A percentile compares a stretch with the other conserved stretches of the same genome.
phyloP scores from a whole-genome alignment of 2,329 filamentous ascomycete genomes.

The Samsoniella hepiali region DNA sequence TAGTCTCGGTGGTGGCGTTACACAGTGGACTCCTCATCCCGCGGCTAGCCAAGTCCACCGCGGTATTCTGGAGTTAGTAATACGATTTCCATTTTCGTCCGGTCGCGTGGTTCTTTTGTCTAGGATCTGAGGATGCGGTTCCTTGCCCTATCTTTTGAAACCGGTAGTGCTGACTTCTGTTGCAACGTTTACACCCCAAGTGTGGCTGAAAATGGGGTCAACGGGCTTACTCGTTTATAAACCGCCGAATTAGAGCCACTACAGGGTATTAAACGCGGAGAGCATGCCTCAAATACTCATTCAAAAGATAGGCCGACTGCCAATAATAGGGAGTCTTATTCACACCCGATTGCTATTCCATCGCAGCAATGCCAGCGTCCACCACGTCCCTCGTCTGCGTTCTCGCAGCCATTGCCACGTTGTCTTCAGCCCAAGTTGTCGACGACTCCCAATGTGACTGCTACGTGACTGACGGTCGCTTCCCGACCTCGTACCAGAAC shows the following conservation, averaged over 20 bases:
- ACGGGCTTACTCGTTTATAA: background rate
- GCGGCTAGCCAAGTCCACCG: no score
- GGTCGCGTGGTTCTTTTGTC: background rate
- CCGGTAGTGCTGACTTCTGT: background rate
- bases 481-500: conserved; percentile 26
- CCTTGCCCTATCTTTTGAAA: background rate
- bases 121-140: background rate
- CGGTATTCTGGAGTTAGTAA: no score
- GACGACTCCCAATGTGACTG: conserved; percentile 28
- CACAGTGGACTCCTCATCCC: no score
- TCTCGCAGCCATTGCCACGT: background rate
- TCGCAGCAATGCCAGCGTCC: background rate
- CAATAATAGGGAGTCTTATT: background rate
- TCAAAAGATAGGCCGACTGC: background rate
- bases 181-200: background rate
- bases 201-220: background rate
- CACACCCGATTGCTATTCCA: background rate
- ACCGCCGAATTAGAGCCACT: background rate
- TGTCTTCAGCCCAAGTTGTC: background rate
- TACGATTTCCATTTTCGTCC: background rate
- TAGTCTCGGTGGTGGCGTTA: no score
- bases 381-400: background rate
- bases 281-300: background rate
- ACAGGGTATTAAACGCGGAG: background rate
- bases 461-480: conserved; percentile 28